Evolutionary conservation across 352 stramenopile genomes (phyloP), one percentile per base, ranked within the genome.

Genomic region (Blastocystis sp.): DNA sequence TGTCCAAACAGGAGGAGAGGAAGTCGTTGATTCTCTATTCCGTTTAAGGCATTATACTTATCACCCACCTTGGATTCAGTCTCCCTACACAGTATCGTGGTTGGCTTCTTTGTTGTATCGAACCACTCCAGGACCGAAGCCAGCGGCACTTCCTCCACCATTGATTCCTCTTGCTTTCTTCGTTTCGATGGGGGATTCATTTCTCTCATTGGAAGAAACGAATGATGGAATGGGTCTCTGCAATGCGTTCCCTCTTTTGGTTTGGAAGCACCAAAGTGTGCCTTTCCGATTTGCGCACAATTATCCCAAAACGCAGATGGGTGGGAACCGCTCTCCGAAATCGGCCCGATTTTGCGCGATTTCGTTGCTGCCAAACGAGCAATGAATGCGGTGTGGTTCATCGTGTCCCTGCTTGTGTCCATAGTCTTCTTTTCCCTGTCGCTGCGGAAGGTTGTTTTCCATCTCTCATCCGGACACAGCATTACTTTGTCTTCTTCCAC

Each of bases 51-150:
- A 0, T 24, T 21, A 0, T 34, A 45, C 21, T 52, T 17, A 65
- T 43, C 17, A 40, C 52, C n/a, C 40, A 81, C 71, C 21, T 65
- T 28, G 3, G 17, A 19, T 81, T 81, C 71, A n/a, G 64, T 64
- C 14, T 64, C 42, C 7, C 71, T 45, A 65, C 71, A 81, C 11
- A 81, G 54, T 43, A 81, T 81, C 24, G 45, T 42, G 11, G 43
- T 43, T 4, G 71, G 71, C 21, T 64, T 63, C 71, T 66, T 34
- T 45, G 71, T 81, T 14, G 71, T 81, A 64, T 81, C 71, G 66
- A 81, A 81, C 71, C 71, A 81, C 19, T 81, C 71, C 48, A 81
- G 28, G 43, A 81, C 71, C 10, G 71, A 81, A 2, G 40, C 43
- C 14, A 81, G 43, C 54, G 71, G 71, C 17, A 81, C 59, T 4